Base-by-base conservation (phyloP, 2,329 filamentous ascomycete species). In the Aspergillus sp. region DNA sequence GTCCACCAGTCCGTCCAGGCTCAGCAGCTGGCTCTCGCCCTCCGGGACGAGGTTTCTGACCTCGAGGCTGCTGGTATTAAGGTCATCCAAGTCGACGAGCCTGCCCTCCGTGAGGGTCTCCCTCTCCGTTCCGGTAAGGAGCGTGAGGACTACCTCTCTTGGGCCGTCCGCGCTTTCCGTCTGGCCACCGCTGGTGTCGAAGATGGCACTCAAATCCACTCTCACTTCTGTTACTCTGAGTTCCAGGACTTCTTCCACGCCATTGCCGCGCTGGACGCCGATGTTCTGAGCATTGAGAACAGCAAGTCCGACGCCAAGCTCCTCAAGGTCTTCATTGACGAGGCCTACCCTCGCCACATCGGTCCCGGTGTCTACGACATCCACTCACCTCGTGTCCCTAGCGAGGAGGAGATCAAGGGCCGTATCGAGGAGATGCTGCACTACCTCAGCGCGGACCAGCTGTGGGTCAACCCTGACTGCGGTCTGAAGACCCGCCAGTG, bases 221-320 rank as follows among this genome's bases (percentile, higher is more conserved):
- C 90, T 55, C 93, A 98, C 81, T 98, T 98, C 87, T 98, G 93
- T 75, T 98, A 98, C 85, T 97, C 93, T 45, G 93, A 98, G 81
- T 98, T 98, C 88, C 93, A 98, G 78, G 93, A 98, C 80, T 98
- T 98, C 82, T 98, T 98, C 89, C 88, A 97, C 76, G 93, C 93
- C 75, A 98, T 98, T 63, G 88, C 93, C 57, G 91, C 93, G 52
- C 85, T 98, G 56, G 93, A 98, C 70, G 91, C 93, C 54, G 93
- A 98, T 74, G 93, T 98, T 55, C 84, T 98, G 65, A 94, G 88
- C 68, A 98, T 98, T 63, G 93, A 98, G 85, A 98, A 98, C 88
- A 94, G 87, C 86, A 98, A 98, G 86, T 94, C 88, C 63, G 93
- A 98, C 66, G 93, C 93, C 69, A 98, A 98, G 86, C 85, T 98